Base-by-base conservation (phyloP, 805 yeast species). In the Saccharomycopsis oosterbeekiorum region DNA sequence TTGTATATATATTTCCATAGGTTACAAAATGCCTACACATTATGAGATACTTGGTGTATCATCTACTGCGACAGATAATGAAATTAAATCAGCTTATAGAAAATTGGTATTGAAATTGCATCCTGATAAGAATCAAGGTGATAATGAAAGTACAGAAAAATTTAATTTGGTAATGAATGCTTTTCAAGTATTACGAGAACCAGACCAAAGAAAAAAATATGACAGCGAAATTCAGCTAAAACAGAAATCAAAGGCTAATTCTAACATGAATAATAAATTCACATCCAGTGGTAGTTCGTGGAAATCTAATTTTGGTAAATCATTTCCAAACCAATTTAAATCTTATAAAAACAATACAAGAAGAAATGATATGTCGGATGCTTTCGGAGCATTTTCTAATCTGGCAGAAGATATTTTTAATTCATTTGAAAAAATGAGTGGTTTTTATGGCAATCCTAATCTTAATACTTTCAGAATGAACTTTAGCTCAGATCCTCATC, bases 61-160 rank as follows among this genome's bases (percentile, higher is more conserved):
- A 0, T 66, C 63, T 6, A 67, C 70, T 0, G 78, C 82, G 1
- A 71, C 82, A 2, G 62, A 56, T 2, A 15, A 51, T 12, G 66
- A 64, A 55, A 82, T 89, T 69, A 88, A 88, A 70, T 88, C 87
- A 71, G 91, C 96, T 0, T 89, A 87, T 74, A 78, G 91, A 67
- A 84, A 82, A 68, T 79, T 84, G 66, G 96, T 96, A 2, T 78
- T 88, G 62, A 77, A 75, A 65, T 81, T 81, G 68, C 96, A 89
- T 70, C 96, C 96, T 0, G 96, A 89, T 70, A 89, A 89, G 75
- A 86, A 88, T 43, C 82, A 81, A 42, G 69, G 71, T 21, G 71
- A 71, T n/a, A 61, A 60, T 12, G 67, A 68, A 37, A 74, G 68
- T 15, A 59, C 59, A 37, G 75, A 61, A 15, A 37, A n/a, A 29